Conservation (phyloP, 768 basidiomycete species). For the Tricholoma sp. region DNA sequence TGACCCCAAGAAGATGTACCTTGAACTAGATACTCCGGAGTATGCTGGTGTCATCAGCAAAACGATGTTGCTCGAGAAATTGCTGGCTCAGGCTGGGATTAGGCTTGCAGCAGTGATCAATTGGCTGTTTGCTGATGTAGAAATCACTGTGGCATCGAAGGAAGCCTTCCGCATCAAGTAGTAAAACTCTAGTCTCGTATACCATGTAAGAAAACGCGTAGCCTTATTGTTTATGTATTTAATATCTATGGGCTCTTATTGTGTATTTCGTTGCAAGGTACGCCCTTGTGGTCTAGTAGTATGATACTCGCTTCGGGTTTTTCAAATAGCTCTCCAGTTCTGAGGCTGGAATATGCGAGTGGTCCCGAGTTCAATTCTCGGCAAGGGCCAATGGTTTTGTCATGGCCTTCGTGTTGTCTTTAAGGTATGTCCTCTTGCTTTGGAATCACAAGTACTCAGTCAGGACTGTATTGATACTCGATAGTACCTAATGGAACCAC, state of each 20-base stretch:
- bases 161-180: not conserved
- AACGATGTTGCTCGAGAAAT: constrained; percentile 69
- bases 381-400: not conserved
- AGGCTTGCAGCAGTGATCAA: constrained; percentile 83
- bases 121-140: constrained; percentile 50
- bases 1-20: constrained; percentile 24
- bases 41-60: constrained; percentile 69
- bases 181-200: not conserved
- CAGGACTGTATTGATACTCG: no score
- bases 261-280: not conserved
- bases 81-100: constrained; percentile 79
- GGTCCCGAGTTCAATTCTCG: not conserved
- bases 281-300: not conserved
- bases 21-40: constrained; percentile 77
- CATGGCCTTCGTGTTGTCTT: no score
- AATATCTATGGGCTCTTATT: not conserved
- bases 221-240: not conserved
- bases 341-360: not conserved
- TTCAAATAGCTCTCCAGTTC: not conserved
- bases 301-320: not conserved
- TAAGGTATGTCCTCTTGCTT: no score
- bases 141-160: constrained; percentile 9
- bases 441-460: no score
- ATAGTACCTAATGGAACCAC: no score
- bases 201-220: no score